Evolutionary conservation across 495 filamentous ascomycete genomes (phyloP).

Genomic region (Neurospora sp.): DNA sequence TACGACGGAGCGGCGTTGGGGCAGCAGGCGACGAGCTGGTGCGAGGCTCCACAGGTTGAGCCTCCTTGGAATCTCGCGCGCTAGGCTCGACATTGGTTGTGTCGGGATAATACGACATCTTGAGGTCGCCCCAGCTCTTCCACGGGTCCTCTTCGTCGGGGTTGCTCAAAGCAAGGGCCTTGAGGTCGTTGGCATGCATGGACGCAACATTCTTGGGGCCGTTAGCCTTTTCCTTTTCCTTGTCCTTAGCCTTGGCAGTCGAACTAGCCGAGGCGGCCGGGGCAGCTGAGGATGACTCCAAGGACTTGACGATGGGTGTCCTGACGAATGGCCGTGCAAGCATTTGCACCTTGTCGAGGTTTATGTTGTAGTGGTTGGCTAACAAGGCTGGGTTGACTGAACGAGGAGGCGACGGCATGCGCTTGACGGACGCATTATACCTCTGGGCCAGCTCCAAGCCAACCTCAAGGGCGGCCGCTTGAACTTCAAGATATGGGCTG

Average conservation of each 20-base stretch:
- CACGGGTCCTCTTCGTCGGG: constrained; percentile 32
- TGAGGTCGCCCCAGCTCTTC: constrained; percentile 41
- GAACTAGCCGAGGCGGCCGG: constrained; percentile 22
- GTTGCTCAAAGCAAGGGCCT: constrained; percentile 48
- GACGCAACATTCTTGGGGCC: constrained; percentile 34
- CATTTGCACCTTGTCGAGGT: constrained; percentile 76
- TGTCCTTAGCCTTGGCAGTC: background rate
- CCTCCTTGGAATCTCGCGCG: background rate
- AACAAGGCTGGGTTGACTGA: constrained; percentile 64
- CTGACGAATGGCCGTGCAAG: constrained; percentile 76
- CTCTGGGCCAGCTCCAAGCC: constrained; percentile 77
- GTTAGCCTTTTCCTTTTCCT: constrained; percentile 43
- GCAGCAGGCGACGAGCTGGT: constrained; percentile 24
- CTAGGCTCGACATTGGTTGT: constrained; percentile 5
- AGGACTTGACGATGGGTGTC: constrained; percentile 32
- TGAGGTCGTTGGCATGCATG: constrained; percentile 68
- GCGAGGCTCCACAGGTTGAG: constrained; percentile 4
- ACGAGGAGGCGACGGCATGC: constrained; percentile 44
- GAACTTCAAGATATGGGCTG: constrained; percentile 67
- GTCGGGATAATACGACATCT: constrained; percentile 36
- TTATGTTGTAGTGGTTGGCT: constrained; percentile 85
- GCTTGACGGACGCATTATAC: constrained; percentile 78
- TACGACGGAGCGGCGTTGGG: constrained; percentile 38
- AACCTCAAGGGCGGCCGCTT: constrained; percentile 65
- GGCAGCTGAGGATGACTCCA: background rate